A percentile compares a stretch with the other conserved stretches of the same genome.
These are phyloP conservation scores for Euphrasia confusa DNA, from an alignment of 257 asterid species.

Conservation along the genomic window DNA sequence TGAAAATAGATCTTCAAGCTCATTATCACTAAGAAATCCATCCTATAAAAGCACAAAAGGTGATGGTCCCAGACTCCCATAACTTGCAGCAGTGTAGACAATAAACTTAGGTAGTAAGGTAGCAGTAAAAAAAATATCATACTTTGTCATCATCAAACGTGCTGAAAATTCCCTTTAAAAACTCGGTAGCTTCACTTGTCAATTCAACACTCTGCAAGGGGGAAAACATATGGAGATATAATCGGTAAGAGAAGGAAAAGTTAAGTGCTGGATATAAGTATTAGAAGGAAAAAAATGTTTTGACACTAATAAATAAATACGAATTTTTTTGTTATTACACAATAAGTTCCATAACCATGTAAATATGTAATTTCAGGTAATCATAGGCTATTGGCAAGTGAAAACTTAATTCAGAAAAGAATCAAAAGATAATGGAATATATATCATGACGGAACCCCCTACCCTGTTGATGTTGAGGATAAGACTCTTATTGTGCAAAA, in stretches of 20 bases:
- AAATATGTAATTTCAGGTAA: slow-evolving; percentile 2
- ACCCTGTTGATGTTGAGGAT: slow-evolving; percentile 6
- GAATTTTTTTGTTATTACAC: background rate
- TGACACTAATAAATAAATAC: slow-evolving; percentile 10
- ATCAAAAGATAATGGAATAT: background rate
- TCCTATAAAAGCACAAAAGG: slow-evolving; percentile 55
- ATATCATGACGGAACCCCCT: slow-evolving; percentile 13
- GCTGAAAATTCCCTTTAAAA: slow-evolving; percentile 91
- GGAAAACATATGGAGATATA: slow-evolving; percentile 22
- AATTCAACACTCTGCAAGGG: slow-evolving; percentile 87
- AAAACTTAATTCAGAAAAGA: background rate
- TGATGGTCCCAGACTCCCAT: slow-evolving; percentile 19
- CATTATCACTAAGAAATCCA: slow-evolving; percentile 70
- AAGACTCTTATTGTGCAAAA: slow-evolving; percentile 8
- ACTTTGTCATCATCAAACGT: slow-evolving; percentile 83
- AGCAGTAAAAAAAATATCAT: slow-evolving; percentile 28
- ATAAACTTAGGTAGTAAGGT: slow-evolving; percentile 15
- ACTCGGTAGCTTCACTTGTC: slow-evolving; percentile 95
- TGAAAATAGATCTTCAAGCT: slow-evolving; percentile 90
- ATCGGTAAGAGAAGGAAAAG: slow-evolving; percentile 19
- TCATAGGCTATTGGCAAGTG: background rate
- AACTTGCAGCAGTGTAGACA: slow-evolving; percentile 8
- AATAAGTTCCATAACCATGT: slow-evolving; percentile 7
- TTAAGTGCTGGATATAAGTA: slow-evolving; percentile 1
- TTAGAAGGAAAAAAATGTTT: slow-evolving; percentile 6